Base-by-base conservation (phyloP, 2,329 filamentous ascomycete genomes). In the Cercospora brassicicola region DNA sequence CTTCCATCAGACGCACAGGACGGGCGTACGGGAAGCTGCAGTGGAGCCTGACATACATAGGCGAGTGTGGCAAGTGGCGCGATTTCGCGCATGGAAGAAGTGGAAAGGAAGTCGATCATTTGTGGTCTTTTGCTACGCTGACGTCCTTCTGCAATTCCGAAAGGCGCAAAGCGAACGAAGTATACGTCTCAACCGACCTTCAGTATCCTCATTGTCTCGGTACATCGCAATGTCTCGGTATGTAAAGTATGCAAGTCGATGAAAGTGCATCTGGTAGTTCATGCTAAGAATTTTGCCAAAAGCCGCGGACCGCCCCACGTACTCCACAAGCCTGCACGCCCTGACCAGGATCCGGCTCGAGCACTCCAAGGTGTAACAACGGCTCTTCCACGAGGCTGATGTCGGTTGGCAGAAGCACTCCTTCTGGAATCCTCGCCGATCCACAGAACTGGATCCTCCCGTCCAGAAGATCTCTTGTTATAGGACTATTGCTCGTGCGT, bases 381-480 rank as follows among this genome's bases (percentile, higher is more conserved):
- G 60, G 60, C 45, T 53, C 26, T 45, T 53, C 11, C 8, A 33
- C 62, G 51, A 48, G 59, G 59, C 57, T 36, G 36, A 62, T 45
- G 51, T 67, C 65, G 65, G 51, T 67, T 67, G 65, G 65, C 60
- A 28, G n/a, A 63, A 18, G 55, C 42, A 56, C 65, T 62, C 26
- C 30, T 67, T 67, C 60, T 63, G 65, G 59, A 67, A 56, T 28
- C 30, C 59, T 57, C 45, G 51, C 65, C 65, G 65, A 67, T 48
- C 51, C 39, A 59, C 33, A 48, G 36, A 26, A 39, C 28, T 51
- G 65, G 59, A 48, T 45, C 55, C 45, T 26, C 8, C 42, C 48
- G 18, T 10, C 26, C 28, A 20, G 30, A 53, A 20, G 26, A 45
- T 13, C 42, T 15, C 23, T 36, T 20, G 36, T 28, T 48, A 36